Evolutionary conservation across 345 rosid species (phyloP).

Genomic region (Clarkia xantiana): DNA sequence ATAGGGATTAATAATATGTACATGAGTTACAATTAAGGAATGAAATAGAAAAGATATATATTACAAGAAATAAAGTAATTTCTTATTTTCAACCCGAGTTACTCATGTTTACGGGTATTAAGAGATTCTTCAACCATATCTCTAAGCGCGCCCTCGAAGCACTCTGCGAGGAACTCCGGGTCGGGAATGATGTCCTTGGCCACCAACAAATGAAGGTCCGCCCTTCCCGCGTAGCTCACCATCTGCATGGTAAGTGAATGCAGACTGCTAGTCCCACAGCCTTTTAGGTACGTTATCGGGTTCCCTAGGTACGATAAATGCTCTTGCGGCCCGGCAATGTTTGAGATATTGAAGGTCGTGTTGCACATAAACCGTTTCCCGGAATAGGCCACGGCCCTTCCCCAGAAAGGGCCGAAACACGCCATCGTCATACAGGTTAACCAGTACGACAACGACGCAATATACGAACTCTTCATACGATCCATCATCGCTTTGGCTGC

Average conservation of each 20-base stretch:
- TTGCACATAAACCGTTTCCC: too few relatives aligned
- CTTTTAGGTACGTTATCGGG: constrained; percentile 30
- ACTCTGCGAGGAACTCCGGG: constrained; percentile 43
- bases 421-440: constrained; percentile 24
- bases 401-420: constrained; percentile 24
- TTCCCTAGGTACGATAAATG: constrained; percentile 29
- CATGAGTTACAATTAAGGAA: too few relatives aligned
- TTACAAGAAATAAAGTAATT: too few relatives aligned
- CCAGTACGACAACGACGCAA: constrained; percentile 32
- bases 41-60: too few relatives aligned
- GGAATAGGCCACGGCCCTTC: too few relatives aligned
- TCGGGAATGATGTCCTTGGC: constrained; percentile 56
- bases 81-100: too few relatives aligned
- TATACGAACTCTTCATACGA: constrained; percentile 28
- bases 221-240: constrained; percentile 50
- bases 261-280: constrained; percentile 22
- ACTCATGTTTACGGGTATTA: too few relatives aligned
- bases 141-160: constrained; percentile 37
- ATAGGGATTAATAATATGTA: too few relatives aligned
- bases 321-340: constrained; percentile 8
- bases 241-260: constrained; percentile 55
- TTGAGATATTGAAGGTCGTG: too few relatives aligned
- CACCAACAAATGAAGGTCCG: constrained; percentile 42
- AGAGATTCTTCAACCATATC: constrained; percentile 21
- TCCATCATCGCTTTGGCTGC: constrained; percentile 34